These are phyloP conservation scores for Xylariaceae sp. DNA, from an alignment of 2,329 filamentous ascomycete genomes.

Conservation along the genomic window DNA sequence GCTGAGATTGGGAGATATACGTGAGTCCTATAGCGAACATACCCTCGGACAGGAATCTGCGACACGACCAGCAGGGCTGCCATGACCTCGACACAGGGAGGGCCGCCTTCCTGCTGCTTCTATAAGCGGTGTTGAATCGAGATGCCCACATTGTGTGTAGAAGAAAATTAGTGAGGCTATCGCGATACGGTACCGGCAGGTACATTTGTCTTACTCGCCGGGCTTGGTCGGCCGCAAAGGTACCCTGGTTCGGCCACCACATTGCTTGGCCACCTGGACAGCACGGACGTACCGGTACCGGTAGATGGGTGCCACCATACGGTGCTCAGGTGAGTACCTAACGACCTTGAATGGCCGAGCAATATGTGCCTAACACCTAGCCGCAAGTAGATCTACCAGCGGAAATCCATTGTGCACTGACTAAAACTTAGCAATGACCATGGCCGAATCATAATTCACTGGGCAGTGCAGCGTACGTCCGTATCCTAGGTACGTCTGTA, in stretches of 20 bases:
- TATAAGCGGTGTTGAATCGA: constrained; percentile 23
- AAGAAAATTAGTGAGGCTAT: constrained; percentile 4
- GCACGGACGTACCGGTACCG: too few species aligned
- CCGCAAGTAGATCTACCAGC: too few species aligned
- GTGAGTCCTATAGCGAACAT: constrained; percentile 15
- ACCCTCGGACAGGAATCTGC: constrained; percentile 26
- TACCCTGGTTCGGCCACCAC: background rate
- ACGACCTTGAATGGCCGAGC: too few species aligned
- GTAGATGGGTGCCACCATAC: too few species aligned
- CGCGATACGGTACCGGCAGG: background rate
- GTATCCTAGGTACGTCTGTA: too few species aligned
- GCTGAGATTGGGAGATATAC: background rate
- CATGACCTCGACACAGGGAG: constrained; percentile 10
- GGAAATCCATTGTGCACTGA: too few species aligned
- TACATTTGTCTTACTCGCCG: background rate
- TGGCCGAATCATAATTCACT: too few species aligned
- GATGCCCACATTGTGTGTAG: constrained; percentile 29
- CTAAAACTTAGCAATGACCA: too few species aligned
- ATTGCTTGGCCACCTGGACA: too few species aligned
- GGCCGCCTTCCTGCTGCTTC: constrained; percentile 18
- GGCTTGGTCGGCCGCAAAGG: background rate
- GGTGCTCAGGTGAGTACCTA: too few species aligned
- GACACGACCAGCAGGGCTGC: constrained; percentile 19
- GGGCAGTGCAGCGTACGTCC: too few species aligned
- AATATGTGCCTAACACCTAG: too few species aligned